These are phyloP conservation scores for Capronia coronata DNA, from an alignment of 2,329 filamentous ascomycete genomes.

Conservation along the genomic window DNA sequence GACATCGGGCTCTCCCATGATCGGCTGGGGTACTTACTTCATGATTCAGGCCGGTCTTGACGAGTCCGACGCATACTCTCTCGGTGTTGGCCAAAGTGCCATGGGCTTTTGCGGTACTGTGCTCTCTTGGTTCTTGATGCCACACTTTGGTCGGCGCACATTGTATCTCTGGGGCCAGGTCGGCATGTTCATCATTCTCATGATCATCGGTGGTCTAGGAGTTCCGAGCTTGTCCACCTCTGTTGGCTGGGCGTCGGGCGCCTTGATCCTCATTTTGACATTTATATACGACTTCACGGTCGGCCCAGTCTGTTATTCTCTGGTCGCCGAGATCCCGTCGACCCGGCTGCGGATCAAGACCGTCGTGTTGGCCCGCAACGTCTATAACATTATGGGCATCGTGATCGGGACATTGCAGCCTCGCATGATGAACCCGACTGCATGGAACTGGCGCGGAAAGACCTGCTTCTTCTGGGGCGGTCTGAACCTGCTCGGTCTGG, in stretches of 20 bases:
- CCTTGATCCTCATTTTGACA: slow-evolving; percentile 49
- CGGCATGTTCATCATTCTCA: slow-evolving; percentile 39
- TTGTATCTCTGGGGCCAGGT: slow-evolving; percentile 49
- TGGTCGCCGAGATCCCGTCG: slow-evolving; percentile 50
- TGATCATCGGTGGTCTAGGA: slow-evolving; percentile 32
- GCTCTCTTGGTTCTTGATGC: slow-evolving; percentile 45
- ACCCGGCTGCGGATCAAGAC: slow-evolving; percentile 51
- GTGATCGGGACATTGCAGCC: slow-evolving; percentile 33
- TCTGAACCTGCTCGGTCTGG: slow-evolving; percentile 32
- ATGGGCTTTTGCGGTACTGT: slow-evolving; percentile 52
- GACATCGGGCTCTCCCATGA: slow-evolving; percentile 57
- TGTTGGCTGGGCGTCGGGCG: slow-evolving; percentile 37
- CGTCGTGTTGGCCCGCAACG: slow-evolving; percentile 47
- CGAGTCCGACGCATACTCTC: slow-evolving; percentile 33
- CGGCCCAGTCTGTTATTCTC: slow-evolving; percentile 49
- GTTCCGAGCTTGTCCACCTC: slow-evolving; percentile 24
- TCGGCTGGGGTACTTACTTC: slow-evolving; percentile 58
- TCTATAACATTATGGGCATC: slow-evolving; percentile 44
- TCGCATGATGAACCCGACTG: slow-evolving; percentile 33
- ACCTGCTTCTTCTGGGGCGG: slow-evolving; percentile 41
- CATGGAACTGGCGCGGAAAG: slow-evolving; percentile 36
- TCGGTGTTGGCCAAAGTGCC: slow-evolving; percentile 55
- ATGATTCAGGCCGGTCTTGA: slow-evolving; percentile 45
- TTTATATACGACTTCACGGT: slow-evolving; percentile 52
- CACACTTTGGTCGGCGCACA: slow-evolving; percentile 27